Base-by-base conservation (phyloP, 768 basidiomycete species). In the Tricholoma saponaceum region DNA sequence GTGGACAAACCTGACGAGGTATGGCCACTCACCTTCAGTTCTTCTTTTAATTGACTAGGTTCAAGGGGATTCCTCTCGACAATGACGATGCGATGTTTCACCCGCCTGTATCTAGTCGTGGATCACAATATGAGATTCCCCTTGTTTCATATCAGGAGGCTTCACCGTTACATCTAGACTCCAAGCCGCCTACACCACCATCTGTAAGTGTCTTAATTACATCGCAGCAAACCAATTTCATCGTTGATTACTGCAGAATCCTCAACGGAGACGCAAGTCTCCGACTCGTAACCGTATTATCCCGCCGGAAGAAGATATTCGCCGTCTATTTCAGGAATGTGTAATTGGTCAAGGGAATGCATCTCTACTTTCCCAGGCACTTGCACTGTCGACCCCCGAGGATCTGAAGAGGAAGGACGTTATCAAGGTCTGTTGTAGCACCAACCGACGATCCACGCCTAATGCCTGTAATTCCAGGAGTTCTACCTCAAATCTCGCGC, bases 271-370 rank as follows among this genome's bases (percentile, higher is more conserved):
- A 62, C 76, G 76, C 46, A 76, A 76, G 52, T 72, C 72, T 4
- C 69, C 71, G 2, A 68, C 67, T 14, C 68, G 71, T 18, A 76
- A 76, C 59, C 73, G 75, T 22, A 54, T 84, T 46, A 83, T 95
- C 33, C 86, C 92, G 0, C 82, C 74, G 18, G 91, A 95, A 39
- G 93, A 96, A 63, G 92, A 97, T 64, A 90, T 94, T 51, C 79
- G 87, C 12, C 79, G 90, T 14, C 71, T 97, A 51, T 84, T 91
- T 63, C 85, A 92, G 62, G 95, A 97, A 69, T 93, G 92, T 70
- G 86, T 83, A 58, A 84, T 93, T 37, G 93, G 87, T 2, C 81
- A 81, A 55, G 89, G 89, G n/a, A 92, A 93, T 64, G 92, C 94
- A 0, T 74, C 76, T 43, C 64, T 95, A 8, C 76, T 96, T 13